Conservation (phyloP, 108 stramenopile genomes). For the Nitzschia sp. region DNA sequence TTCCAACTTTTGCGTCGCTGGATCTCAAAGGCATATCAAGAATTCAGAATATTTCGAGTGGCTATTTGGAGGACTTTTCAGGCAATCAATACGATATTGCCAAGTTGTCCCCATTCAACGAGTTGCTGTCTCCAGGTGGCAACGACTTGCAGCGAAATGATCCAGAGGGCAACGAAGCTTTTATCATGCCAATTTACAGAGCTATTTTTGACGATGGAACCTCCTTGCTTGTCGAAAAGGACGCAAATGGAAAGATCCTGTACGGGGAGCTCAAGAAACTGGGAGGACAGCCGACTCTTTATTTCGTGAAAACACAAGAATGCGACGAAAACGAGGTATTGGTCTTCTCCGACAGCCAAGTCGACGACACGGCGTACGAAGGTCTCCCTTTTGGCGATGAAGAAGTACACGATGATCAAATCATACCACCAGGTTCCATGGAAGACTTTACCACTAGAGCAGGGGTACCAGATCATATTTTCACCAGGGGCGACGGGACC, state of each 20-base stretch:
- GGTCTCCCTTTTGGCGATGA: constrained; percentile 74
- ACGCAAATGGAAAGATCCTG: background rate
- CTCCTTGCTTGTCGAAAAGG: constrained; percentile 8
- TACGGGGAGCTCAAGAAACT: background rate
- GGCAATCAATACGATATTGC: constrained; percentile 8
- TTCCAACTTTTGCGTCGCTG: background rate
- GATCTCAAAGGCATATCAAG: background rate
- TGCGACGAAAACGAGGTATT: constrained; percentile 6
- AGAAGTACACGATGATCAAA: constrained; percentile 72
- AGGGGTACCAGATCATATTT: background rate
- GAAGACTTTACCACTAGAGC: background rate
- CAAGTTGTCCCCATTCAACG: background rate
- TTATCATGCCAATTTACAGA: constrained; percentile 7
- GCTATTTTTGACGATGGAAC: constrained; percentile 14
- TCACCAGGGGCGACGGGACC: background rate
- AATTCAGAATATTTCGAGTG: background rate
- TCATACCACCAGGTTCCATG: background rate
- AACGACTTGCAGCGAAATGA: background rate
- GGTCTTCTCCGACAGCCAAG: background rate
- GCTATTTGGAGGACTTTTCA: background rate
- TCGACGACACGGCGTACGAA: constrained; percentile 18
- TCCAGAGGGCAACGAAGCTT: background rate
- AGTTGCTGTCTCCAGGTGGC: background rate
- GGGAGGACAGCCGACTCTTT: background rate
- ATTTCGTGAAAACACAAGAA: constrained; percentile 7